phyloP scores from a whole-genome alignment of 192 early-diverging fungal species.

The Pecoramyces ruminantium region DNA sequence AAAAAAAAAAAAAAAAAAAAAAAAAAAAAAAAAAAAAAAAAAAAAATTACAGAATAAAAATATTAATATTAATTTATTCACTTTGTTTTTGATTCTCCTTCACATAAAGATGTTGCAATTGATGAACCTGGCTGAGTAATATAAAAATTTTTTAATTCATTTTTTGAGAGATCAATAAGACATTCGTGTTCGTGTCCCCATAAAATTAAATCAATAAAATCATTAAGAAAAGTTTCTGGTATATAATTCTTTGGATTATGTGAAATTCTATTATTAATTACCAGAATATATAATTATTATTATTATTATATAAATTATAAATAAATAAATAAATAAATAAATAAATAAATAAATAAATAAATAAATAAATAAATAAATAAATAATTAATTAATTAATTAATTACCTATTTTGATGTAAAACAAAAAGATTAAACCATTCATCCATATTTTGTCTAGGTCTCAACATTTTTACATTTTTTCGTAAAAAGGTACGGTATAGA shows the following conservation, averaged over 20 bases:
- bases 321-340: too few species aligned
- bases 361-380: neutral
- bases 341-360: neutral
- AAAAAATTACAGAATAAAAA: slow-evolving; percentile 2
- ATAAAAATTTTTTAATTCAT: slow-evolving; percentile 43
- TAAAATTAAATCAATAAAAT: slow-evolving; percentile 65
- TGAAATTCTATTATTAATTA: slow-evolving; percentile 22
- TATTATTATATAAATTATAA: too few species aligned
- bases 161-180: slow-evolving; percentile 53
- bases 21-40: slow-evolving; percentile 18
- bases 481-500: slow-evolving; percentile 56
- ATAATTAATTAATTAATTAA: neutral
- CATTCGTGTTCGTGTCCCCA: slow-evolving; percentile 99
- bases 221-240: slow-evolving; percentile 66
- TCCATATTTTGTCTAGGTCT: slow-evolving; percentile 44
- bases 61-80: slow-evolving; percentile 13
- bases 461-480: slow-evolving; percentile 53
- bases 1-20: too few species aligned
- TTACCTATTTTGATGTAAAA: slow-evolving; percentile 80
- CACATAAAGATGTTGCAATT: slow-evolving; percentile 70
- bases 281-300: too few species aligned
- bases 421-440: slow-evolving; percentile 80
- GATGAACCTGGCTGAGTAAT: slow-evolving; percentile 87
- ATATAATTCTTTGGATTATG: slow-evolving; percentile 75
- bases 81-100: slow-evolving; percentile 66